phyloP scores from a whole-genome alignment of 1,139 yeast genomes.

The Yarrowia galli region DNA sequence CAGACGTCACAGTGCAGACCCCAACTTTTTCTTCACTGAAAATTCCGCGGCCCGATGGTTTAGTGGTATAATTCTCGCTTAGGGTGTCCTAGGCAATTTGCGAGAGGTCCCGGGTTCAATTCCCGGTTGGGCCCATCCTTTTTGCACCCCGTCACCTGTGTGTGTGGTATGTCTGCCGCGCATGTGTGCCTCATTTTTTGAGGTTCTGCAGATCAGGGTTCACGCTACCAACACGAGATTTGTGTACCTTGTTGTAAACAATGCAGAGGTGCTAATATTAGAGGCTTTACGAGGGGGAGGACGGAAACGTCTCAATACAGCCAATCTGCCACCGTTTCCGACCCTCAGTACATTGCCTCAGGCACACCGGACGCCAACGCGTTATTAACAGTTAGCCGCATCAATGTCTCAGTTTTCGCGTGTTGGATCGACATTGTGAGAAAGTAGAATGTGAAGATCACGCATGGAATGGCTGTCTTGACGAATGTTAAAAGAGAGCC shows the following conservation, averaged over 20 bases:
- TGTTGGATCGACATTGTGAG: background rate
- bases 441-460: constrained; percentile 20
- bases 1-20: background rate
- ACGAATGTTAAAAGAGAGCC: background rate
- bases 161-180: background rate
- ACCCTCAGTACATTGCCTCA: too few species aligned
- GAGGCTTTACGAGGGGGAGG: too few species aligned
- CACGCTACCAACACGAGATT: too few species aligned
- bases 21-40: background rate
- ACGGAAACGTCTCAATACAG: too few species aligned
- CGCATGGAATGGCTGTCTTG: constrained; percentile 1
- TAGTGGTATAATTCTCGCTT: constrained; percentile 39
- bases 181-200: too few species aligned
- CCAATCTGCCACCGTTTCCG: too few species aligned
- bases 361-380: background rate
- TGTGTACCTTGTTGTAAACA: too few species aligned
- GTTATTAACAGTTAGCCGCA: constrained; percentile 21
- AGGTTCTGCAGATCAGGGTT: too few species aligned
- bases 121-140: constrained; percentile 38
- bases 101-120: constrained; percentile 39
- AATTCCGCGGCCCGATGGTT: constrained; percentile 34
- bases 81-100: constrained; percentile 35
- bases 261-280: too few species aligned
- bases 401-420: background rate
- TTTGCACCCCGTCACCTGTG: background rate